A percentile compares a stretch with the other conserved stretches of the same genome.
Evolutionary conservation across 176 grass and related monocot species (phyloP).

Genomic region (Aegilops sharonensis): DNA sequence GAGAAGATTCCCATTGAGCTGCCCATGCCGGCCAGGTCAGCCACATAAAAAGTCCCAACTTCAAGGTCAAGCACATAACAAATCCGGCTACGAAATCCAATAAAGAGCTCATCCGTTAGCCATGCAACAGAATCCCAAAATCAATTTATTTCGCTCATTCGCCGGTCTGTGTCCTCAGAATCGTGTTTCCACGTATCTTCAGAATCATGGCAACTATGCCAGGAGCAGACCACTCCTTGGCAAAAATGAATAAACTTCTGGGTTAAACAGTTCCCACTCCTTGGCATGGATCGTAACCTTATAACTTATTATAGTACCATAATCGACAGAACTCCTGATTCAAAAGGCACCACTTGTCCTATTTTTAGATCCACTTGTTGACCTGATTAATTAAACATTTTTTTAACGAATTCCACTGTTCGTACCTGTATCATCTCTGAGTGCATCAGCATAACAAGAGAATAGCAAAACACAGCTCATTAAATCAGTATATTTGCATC

Average conservation of each 20-base stretch:
- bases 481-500: background rate
- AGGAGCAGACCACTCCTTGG: background rate
- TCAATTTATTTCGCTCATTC: background rate
- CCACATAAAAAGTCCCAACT: constrained; percentile 14
- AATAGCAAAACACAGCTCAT: constrained; percentile 17
- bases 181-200: background rate
- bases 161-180: background rate
- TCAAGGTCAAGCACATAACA: constrained; percentile 41
- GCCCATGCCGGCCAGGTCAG: constrained; percentile 24
- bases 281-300: background rate
- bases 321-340: background rate
- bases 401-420: background rate
- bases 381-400: background rate
- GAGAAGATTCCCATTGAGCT: constrained; percentile 13
- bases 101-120: background rate
- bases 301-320: background rate
- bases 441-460: background rate
- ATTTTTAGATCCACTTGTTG: constrained; percentile 29
- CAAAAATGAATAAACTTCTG: background rate
- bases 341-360: constrained; percentile 25
- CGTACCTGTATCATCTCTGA: background rate
- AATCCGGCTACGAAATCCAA: constrained; percentile 10
- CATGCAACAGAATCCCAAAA: background rate
- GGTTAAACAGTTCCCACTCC: background rate
- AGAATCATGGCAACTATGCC: background rate